phyloP scores from a whole-genome alignment of 352 stramenopile genomes.

The Globisporangium solare region DNA sequence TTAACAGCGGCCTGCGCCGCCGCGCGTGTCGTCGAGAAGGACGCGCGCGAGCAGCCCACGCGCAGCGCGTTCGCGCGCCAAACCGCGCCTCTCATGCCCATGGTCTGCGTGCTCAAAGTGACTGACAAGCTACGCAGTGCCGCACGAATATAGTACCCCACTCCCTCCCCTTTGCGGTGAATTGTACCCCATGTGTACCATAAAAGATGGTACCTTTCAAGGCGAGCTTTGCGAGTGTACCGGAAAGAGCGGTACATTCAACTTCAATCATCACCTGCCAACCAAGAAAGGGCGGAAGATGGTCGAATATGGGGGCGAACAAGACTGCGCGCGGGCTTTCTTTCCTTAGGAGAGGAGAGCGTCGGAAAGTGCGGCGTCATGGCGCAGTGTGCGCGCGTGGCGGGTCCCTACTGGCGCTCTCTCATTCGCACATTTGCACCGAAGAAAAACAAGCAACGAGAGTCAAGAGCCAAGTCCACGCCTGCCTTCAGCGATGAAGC shows the following conservation, averaged over 20 bases:
- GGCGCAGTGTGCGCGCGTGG: too few species aligned
- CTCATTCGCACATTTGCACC: too few species aligned
- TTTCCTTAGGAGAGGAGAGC: too few species aligned
- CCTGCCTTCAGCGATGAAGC: not conserved
- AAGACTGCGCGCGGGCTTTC: too few species aligned
- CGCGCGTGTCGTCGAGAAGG: constrained; percentile 8
- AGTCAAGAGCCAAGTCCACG: not conserved
- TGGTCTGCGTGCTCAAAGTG: not conserved
- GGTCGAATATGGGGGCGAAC: not conserved
- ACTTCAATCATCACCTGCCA: constrained; percentile 10
- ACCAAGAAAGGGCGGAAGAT: constrained; percentile 4
- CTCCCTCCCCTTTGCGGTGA: not conserved
- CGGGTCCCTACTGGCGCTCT: too few species aligned
- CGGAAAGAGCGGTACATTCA: constrained; percentile 1
- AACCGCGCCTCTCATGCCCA: constrained; percentile 7
- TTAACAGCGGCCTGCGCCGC: not conserved
- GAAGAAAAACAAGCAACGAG: not conserved
- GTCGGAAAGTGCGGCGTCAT: too few species aligned
- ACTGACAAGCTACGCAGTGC: not conserved
- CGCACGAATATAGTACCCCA: constrained; percentile 8
- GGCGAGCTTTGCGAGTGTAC: not conserved
- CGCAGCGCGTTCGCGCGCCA: constrained; percentile 3
- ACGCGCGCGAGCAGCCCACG: not conserved
- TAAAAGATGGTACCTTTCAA: not conserved
- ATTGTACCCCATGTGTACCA: constrained; percentile 6